Evolutionary conservation across 192 early-diverging fungal species (phyloP).

Genomic region (Coemansia javaensis): DNA sequence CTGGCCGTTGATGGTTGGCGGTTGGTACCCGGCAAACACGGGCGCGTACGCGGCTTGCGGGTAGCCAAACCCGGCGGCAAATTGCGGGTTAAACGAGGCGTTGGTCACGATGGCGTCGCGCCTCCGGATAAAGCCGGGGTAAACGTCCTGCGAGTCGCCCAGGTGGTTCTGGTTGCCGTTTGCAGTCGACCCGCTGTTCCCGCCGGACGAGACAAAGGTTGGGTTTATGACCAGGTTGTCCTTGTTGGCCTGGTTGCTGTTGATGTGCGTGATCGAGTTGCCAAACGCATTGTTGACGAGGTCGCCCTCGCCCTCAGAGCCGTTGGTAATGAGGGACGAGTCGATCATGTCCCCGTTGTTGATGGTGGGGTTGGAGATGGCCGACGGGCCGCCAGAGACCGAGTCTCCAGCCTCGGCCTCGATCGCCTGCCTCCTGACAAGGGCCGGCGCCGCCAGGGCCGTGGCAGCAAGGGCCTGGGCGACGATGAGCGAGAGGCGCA

Average conservation of each 20-base stretch:
- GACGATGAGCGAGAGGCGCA: conserved; percentile 21
- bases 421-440: conserved; percentile 16
- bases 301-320: conserved; percentile 3
- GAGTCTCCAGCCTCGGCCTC: conserved; percentile 15
- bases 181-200: conserved; percentile 21
- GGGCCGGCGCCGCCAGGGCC: conserved; percentile 12
- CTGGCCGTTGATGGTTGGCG: no score
- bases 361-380: conserved; percentile 23
- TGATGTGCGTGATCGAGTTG: conserved; percentile 21
- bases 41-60: not conserved
- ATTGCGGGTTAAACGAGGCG: not conserved
- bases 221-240: conserved; percentile 34
- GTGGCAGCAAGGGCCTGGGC: conserved; percentile 10
- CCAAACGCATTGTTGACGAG: conserved; percentile 23
- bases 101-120: conserved; percentile 8
- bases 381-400: conserved; percentile 14
- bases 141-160: conserved; percentile 17
- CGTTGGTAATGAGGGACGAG: conserved; percentile 13
- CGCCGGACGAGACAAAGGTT: conserved; percentile 9
- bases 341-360: conserved; percentile 28
- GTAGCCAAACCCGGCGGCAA: not conserved
- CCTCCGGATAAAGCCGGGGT: conserved; percentile 10
- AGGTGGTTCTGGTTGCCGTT: conserved; percentile 22
- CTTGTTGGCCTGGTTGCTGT: conserved; percentile 38
- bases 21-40: conserved; percentile 1